phyloP scores from a whole-genome alignment of 2,329 filamentous ascomycete species.

The Aspergillus sp. region DNA sequence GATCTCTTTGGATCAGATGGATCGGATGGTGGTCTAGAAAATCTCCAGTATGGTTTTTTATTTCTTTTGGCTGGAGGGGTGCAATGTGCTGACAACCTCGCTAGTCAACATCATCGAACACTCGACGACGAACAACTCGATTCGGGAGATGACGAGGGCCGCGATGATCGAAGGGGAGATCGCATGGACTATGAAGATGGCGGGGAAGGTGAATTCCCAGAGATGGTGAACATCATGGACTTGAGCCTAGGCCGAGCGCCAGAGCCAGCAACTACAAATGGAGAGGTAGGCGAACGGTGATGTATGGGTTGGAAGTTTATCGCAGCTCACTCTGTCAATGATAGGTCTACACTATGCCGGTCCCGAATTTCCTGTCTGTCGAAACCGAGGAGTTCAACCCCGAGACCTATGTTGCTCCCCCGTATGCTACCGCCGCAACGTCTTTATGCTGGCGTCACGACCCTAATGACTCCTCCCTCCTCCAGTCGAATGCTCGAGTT shows the following conservation, averaged over 20 bases:
- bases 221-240: constrained; percentile 51
- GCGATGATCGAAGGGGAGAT: constrained; percentile 48
- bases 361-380: constrained; percentile 60
- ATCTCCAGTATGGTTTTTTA: constrained; percentile 23
- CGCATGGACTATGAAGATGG: constrained; percentile 41
- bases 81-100: constrained; percentile 9
- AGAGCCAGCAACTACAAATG: constrained; percentile 47
- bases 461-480: constrained; percentile 50
- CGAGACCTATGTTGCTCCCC: constrained; percentile 57
- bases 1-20: constrained; percentile 45
- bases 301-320: neutral
- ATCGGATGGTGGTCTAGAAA: constrained; percentile 35
- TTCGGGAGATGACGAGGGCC: constrained; percentile 58
- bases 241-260: constrained; percentile 54
- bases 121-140: constrained; percentile 60
- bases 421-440: constrained; percentile 60
- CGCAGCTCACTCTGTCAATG: constrained; percentile 1
- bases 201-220: constrained; percentile 36
- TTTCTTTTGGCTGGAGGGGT: neutral
- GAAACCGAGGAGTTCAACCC: constrained; percentile 59
- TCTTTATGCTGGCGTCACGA: constrained; percentile 64
- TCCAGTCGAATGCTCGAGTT: constrained; percentile 63
- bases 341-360: constrained; percentile 57
- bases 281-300: constrained; percentile 25
- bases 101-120: constrained; percentile 36